These are phyloP conservation scores for Datisca glomerata DNA, from an alignment of 306 rosid genomes.

Conservation along the genomic window DNA sequence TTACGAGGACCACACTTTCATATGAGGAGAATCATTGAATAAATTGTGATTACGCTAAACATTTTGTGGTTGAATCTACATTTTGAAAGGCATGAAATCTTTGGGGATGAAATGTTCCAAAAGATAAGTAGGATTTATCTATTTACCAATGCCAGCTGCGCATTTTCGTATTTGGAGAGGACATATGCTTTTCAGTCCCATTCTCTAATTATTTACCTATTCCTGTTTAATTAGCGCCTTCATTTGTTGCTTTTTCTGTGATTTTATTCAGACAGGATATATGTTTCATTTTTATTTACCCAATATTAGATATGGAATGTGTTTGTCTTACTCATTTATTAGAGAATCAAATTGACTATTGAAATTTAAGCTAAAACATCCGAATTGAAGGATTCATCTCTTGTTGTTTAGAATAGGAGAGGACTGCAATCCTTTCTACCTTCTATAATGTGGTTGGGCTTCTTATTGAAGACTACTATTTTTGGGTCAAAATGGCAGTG, in stretches of 20 bases:
- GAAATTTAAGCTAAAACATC: too few relatives aligned
- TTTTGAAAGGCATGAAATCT: constrained; percentile 1
- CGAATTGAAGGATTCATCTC: too few relatives aligned
- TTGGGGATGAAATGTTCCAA: background rate
- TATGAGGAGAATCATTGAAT: background rate
- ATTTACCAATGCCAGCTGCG: background rate
- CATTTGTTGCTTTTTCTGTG: background rate
- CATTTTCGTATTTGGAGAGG: too few relatives aligned
- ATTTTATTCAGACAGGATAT: background rate
- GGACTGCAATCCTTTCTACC: too few relatives aligned
- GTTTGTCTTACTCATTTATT: too few relatives aligned
- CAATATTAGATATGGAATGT: too few relatives aligned
- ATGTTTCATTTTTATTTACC: background rate
- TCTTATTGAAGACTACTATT: too few relatives aligned
- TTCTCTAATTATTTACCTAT: background rate
- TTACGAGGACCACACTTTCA: background rate
- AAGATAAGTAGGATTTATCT: background rate
- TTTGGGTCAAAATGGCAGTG: too few relatives aligned
- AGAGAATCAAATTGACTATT: too few relatives aligned
- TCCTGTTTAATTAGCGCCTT: background rate
- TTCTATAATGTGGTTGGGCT: too few relatives aligned
- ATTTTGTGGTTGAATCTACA: background rate
- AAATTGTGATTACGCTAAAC: background rate
- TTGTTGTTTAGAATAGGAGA: too few relatives aligned
- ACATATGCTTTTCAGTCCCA: background rate